phyloP scores from a whole-genome alignment of 169 alveolate species.

The Plasmodium gonderi region DNA sequence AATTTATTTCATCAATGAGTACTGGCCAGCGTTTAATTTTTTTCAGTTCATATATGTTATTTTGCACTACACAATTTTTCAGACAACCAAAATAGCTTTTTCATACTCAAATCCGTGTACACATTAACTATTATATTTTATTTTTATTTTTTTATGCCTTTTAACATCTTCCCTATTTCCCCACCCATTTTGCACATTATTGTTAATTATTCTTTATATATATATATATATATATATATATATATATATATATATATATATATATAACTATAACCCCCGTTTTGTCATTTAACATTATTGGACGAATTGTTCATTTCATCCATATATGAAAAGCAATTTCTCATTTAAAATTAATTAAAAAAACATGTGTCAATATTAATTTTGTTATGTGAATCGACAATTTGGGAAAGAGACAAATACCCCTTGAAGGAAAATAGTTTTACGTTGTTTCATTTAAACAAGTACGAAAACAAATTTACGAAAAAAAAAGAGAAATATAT shows the following conservation, averaged over 20 bases:
- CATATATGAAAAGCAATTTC: background rate
- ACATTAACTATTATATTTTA: slow-evolving; percentile 2
- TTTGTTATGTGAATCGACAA: background rate
- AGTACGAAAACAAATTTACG: slow-evolving; percentile 38
- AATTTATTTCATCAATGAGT: slow-evolving; percentile 79
- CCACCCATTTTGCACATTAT: background rate
- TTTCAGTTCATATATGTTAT: slow-evolving; percentile 77
- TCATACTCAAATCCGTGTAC: slow-evolving; percentile 74
- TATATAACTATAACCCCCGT: too few species aligned
- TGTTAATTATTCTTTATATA: background rate
- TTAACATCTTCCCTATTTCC: background rate
- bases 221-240: background rate
- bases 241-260: too few species aligned
- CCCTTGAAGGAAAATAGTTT: background rate
- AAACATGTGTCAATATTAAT: background rate
- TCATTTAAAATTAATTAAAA: background rate
- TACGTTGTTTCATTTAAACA: slow-evolving; percentile 1
- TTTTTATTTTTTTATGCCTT: background rate
- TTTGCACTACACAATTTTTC: slow-evolving; percentile 81
- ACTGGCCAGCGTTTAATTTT: slow-evolving; percentile 82
- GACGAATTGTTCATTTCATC: background rate
- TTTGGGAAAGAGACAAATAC: background rate
- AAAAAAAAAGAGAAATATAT: slow-evolving; percentile 9
- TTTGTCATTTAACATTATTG: background rate
- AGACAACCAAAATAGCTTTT: slow-evolving; percentile 50